Conservation (phyloP, 768 basidiomycete species). For the Punctularia strigosozonata region DNA sequence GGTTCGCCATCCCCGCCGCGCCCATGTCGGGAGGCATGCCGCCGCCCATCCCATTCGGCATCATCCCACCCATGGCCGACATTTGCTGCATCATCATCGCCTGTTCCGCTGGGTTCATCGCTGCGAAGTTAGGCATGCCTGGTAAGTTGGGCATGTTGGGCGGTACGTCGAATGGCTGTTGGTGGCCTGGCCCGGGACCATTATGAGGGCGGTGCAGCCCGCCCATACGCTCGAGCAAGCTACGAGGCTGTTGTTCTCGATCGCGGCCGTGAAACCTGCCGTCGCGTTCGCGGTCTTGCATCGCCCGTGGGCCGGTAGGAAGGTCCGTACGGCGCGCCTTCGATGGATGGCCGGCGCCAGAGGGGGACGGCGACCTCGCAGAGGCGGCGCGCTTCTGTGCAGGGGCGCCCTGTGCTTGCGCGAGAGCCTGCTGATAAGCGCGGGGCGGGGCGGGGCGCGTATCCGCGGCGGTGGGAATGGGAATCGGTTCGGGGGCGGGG, state of each 20-base stretch:
- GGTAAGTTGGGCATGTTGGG: too few relatives aligned
- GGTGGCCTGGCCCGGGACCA: constrained; percentile 19
- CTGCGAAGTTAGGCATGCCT: too few relatives aligned
- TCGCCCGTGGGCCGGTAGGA: constrained; percentile 80
- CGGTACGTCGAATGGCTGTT: too few relatives aligned
- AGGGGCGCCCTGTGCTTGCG: constrained; percentile 49
- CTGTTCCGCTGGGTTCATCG: too few relatives aligned
- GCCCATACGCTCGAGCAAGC: constrained; percentile 77
- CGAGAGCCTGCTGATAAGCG: constrained; percentile 65
- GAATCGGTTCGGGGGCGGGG: constrained; percentile 11
- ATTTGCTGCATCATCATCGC: too few relatives aligned
- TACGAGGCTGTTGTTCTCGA: constrained; percentile 39
- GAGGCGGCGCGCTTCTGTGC: constrained; percentile 57
- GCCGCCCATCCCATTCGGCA: constrained; percentile 17
- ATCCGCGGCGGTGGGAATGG: constrained; percentile 13
- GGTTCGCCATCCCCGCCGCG: constrained; percentile 46
- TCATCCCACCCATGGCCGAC: constrained; percentile 23
- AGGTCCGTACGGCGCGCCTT: constrained; percentile 67
- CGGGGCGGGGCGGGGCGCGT: constrained; percentile 36
- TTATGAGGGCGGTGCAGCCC: constrained; percentile 47
- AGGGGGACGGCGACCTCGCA: constrained; percentile 53
- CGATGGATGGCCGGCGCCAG: constrained; percentile 44
- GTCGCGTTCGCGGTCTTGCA: constrained; percentile 34
- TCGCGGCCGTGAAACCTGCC: too few relatives aligned
- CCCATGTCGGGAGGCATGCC: constrained; percentile 35